Base-by-base conservation (phyloP, 352 stramenopile species). In the Thraustochytrium striatum region DNA sequence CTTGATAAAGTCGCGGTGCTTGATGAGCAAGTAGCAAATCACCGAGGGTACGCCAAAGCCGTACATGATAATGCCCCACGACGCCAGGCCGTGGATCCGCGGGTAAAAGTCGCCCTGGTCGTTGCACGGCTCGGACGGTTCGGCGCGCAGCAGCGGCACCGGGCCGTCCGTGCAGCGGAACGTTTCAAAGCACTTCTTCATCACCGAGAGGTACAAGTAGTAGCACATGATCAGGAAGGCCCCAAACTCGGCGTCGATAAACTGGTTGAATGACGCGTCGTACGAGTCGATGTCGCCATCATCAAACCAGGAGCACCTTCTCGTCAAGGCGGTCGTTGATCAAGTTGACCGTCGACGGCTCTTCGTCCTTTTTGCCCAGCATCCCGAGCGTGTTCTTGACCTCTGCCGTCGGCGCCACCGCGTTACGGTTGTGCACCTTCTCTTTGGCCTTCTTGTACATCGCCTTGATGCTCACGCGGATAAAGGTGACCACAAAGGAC, bases 181-280 rank as follows among this genome's bases (percentile, higher is more conserved):
- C 25, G 52, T 38, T 28, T 75, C 65, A 25, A 75, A 75, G 65
- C 65, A 75, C 52, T 75, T 75, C 36, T 75, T 75, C 65, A 75
- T 75, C 30, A 75, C 65, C 11, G 41, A 70, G 33, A 75, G 43
- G 65, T 75, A 75, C 3, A 75, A 43, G 41, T 75, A 75, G 50
- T 75, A 75, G 39, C 65, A 75, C 65, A 75, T 75, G 65, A 75
- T 30, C 16, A 75, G 30, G 16, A 75, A 75, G 35, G 65, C 65
- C 0, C 65, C 65, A 30, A 75, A 75, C 41, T 75, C 65, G 5
- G 65, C 65, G 36, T 75, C 65, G 52, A 75, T 75, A 32, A 75
- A 75, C 35, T 61, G 43, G 13, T 75, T 75, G 13, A 75, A 75
- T 3, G 41, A 70, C n/a, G 65, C 65, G 30, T 75, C 65, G 43